Evolutionary conservation across 225 moss, liverwort and hornwort genomes (phyloP).

Genomic region (Marchantia paleacea): DNA sequence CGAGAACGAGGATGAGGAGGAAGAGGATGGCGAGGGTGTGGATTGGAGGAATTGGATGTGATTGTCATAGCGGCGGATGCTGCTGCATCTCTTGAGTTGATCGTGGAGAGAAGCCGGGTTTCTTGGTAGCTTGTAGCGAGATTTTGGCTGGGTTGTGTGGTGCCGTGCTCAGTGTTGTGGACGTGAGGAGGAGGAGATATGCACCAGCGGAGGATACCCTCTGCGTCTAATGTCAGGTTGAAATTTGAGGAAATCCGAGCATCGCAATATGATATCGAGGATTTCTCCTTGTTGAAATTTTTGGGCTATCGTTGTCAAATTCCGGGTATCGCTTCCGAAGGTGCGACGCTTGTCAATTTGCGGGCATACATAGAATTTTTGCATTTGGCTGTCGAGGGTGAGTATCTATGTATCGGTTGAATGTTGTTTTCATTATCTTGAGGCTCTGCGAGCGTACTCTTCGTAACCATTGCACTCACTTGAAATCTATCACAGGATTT

Average conservation of each 20-base stretch:
- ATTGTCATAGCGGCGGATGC: too few species aligned
- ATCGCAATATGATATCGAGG: background rate
- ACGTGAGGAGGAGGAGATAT: background rate
- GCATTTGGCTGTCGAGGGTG: background rate
- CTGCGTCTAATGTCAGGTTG: background rate
- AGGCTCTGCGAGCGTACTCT: background rate
- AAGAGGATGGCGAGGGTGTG: too few species aligned
- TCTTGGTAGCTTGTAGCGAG: constrained; percentile 1
- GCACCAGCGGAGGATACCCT: background rate
- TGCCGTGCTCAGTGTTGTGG: background rate
- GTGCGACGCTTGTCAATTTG: background rate
- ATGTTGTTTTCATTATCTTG: background rate
- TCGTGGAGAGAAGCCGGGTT: background rate
- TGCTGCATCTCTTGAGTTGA: background rate
- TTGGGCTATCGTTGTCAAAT: background rate
- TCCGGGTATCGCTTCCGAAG: background rate
- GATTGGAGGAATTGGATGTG: too few species aligned
- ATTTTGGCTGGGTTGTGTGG: background rate
- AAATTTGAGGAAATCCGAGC: background rate
- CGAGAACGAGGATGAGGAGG: too few species aligned
- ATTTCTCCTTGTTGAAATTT: background rate
- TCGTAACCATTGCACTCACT: background rate
- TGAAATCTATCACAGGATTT: background rate
- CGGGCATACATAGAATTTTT: background rate
- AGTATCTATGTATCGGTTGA: background rate